Percentiles rank a stretch among this genome's conserved stretches.
phyloP scores from a whole-genome alignment of 495 filamentous ascomycete species.

The Glonium stellatum region DNA sequence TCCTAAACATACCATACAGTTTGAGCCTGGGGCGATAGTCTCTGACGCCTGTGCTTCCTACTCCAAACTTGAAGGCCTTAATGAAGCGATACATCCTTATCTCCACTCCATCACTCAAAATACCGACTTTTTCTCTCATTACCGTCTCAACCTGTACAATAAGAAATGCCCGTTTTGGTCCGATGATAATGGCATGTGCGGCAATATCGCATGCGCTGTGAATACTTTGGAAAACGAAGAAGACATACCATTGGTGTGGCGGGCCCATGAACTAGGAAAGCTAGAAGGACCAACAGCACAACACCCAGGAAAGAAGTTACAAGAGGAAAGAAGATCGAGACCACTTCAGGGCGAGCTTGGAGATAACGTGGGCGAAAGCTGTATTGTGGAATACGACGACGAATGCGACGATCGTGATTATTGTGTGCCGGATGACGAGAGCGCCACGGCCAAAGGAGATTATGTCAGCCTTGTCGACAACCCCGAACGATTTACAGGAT shows the following conservation, averaged over 20 bases:
- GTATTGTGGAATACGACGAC: constrained; percentile 94
- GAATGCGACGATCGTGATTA: constrained; percentile 97
- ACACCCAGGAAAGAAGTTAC: constrained; percentile 70
- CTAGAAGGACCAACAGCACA: constrained; percentile 84
- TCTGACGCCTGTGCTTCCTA: constrained; percentile 94
- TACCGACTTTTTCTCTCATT: constrained; percentile 97
- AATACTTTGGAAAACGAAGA: constrained; percentile 92
- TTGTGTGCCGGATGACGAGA: constrained; percentile 93
- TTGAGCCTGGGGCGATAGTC: constrained; percentile 56
- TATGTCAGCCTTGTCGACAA: constrained; percentile 93
- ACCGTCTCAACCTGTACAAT: constrained; percentile 92
- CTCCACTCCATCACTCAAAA: constrained; percentile 72
- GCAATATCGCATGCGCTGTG: constrained; percentile 96
- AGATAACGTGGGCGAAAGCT: constrained; percentile 84
- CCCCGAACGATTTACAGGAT: constrained; percentile 92
- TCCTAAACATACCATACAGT: constrained; percentile 39
- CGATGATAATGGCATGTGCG: constrained; percentile 89
- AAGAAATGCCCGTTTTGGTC: constrained; percentile 94
- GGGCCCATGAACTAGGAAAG: constrained; percentile 85
- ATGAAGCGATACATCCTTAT: constrained; percentile 69
- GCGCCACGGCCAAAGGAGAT: constrained; percentile 77
- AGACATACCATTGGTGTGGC: constrained; percentile 86
- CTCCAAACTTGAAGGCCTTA: constrained; percentile 76
- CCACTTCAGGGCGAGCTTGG: constrained; percentile 80
- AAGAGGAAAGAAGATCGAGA: constrained; percentile 55